Evolutionary conservation across 2,329 filamentous ascomycete genomes (phyloP).

Genomic region (Herpotrichia juniperi): DNA sequence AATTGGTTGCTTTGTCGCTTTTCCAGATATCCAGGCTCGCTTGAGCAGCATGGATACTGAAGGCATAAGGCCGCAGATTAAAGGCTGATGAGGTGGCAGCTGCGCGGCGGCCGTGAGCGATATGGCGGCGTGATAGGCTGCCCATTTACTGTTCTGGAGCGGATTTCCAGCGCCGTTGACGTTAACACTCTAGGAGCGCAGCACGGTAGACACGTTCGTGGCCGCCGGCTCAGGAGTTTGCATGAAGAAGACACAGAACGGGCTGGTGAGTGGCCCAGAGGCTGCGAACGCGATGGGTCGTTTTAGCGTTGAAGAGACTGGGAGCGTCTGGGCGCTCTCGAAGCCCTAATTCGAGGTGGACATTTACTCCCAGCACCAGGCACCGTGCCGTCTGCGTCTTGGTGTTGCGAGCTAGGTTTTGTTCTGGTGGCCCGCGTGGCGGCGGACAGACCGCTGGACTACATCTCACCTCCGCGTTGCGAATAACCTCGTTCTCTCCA

Average conservation of each 20-base stretch:
- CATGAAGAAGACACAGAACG: constrained; percentile 7
- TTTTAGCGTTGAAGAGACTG: neutral
- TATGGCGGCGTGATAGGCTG: constrained; percentile 11
- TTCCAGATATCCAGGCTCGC: constrained; percentile 20
- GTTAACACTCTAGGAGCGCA: constrained; percentile 26
- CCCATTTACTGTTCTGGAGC: constrained; percentile 25
- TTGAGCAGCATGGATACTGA: constrained; percentile 17
- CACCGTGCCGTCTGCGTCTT: neutral
- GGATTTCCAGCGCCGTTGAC: constrained; percentile 13
- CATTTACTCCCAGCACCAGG: neutral
- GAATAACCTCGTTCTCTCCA: constrained; percentile 21
- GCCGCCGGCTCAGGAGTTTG: constrained; percentile 23
- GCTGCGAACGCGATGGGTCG: neutral
- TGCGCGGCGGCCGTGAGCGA: constrained; percentile 10
- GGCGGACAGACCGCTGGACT: constrained; percentile 4
- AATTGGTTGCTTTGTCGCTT: constrained; percentile 21
- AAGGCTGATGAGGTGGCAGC: constrained; percentile 22
- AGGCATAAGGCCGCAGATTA: constrained; percentile 27
- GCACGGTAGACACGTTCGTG: constrained; percentile 1
- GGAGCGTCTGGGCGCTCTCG: neutral
- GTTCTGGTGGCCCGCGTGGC: neutral
- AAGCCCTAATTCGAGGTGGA: neutral
- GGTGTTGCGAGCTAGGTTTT: neutral
- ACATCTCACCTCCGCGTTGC: constrained; percentile 24
- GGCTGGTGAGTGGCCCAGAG: constrained; percentile 18